Conservation (phyloP, 441 rosid species). For the Populus hybrid region DNA sequence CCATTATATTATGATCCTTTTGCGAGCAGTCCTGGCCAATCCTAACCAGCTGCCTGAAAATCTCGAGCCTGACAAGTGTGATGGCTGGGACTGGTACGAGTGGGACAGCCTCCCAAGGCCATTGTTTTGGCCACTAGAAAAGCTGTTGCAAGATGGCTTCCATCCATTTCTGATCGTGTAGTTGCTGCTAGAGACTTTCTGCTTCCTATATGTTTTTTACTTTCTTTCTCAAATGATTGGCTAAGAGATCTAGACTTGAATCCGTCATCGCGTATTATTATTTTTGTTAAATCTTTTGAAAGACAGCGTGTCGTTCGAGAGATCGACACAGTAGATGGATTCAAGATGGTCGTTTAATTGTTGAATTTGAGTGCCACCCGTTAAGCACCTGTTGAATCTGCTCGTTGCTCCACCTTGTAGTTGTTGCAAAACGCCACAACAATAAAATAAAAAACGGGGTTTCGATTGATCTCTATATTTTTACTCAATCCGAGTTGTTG, state of each 20-base stretch:
- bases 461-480: neutral
- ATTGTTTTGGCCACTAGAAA: conserved; percentile 16
- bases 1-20: conserved; percentile 59
- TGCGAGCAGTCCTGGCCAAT: conserved; percentile 46
- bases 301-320: too few species aligned
- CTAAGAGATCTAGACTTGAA: conserved; percentile 9
- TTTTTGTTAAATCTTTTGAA: too few species aligned
- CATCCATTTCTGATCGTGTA: conserved; percentile 43
- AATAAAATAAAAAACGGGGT: neutral
- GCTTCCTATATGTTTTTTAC: neutral
- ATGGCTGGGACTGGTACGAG: conserved; percentile 69
- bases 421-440: neutral
- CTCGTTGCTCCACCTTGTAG: neutral
- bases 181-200: too few species aligned
- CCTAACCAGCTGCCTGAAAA: conserved; percentile 35
- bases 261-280: too few species aligned
- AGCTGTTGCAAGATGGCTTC: conserved; percentile 55
- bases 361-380: too few species aligned
- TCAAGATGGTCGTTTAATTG: too few species aligned
- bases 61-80: conserved; percentile 53
- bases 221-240: conserved; percentile 25
- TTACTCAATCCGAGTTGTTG: neutral
- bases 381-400: neutral
- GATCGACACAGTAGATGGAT: too few species aligned
- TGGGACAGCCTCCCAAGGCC: conserved; percentile 70